Conservation (phyloP, 2,329 filamentous ascomycete species). For the Pseudogymnoascus sp. region DNA sequence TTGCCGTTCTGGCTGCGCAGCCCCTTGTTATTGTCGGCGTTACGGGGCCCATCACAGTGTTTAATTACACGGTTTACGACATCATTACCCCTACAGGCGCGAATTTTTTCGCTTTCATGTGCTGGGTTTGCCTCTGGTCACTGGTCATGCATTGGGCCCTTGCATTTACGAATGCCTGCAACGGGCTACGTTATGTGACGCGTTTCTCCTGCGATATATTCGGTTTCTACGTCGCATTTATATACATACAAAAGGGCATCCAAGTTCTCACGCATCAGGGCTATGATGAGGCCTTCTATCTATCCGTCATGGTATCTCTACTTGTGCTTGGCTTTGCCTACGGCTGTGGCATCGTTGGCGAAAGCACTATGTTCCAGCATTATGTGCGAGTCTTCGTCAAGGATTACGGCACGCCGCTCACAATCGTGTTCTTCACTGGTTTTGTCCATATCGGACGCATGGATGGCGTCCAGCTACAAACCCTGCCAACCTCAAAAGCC, state of each 20-base stretch:
- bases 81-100: conserved; percentile 72
- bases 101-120: conserved; percentile 85
- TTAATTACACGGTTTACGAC: conserved; percentile 90
- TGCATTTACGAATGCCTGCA: conserved; percentile 79
- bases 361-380: conserved; percentile 65
- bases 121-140: conserved; percentile 86
- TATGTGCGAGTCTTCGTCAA: conserved; percentile 75
- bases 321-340: conserved; percentile 75
- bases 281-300: conserved; percentile 58
- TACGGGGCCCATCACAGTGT: conserved; percentile 85
- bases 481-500: conserved; percentile 66
- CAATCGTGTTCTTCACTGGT: conserved; percentile 80
- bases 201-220: conserved; percentile 91
- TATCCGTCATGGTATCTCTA: conserved; percentile 69
- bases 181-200: conserved; percentile 81
- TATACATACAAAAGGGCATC: conserved; percentile 86
- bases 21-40: conserved; percentile 88
- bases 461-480: conserved; percentile 60
- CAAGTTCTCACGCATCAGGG: conserved; percentile 77
- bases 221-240: conserved; percentile 86
- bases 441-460: conserved; percentile 84
- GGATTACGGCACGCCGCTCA: conserved; percentile 80
- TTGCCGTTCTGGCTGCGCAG: conserved; percentile 71
- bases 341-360: conserved; percentile 63
- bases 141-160: conserved; percentile 78